A percentile compares a stretch with the other conserved stretches of the same genome.
These are phyloP conservation scores for Arctium minus DNA, from an alignment of 129 eudicot genomes.

Conservation along the genomic window DNA sequence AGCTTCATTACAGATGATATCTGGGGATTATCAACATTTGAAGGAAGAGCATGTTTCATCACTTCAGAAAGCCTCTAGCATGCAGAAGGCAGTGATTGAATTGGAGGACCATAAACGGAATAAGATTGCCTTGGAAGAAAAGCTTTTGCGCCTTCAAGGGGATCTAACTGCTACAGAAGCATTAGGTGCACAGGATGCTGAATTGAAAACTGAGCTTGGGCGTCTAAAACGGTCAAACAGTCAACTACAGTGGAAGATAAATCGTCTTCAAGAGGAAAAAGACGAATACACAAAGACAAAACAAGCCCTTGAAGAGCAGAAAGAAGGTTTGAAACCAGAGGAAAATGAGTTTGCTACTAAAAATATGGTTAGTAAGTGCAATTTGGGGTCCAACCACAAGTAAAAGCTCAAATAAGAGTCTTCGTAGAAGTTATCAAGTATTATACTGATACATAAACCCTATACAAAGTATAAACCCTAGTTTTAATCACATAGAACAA, in stretches of 20 bases:
- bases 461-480: no score
- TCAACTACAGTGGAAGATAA: constrained; percentile 55
- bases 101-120: constrained; percentile 40
- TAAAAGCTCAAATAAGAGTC: no score
- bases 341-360: constrained; percentile 11
- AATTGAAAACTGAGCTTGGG: constrained; percentile 59
- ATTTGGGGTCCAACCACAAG: no score
- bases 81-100: constrained; percentile 45
- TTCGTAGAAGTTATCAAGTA: no score
- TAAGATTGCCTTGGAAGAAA: constrained; percentile 57
- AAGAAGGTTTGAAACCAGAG: constrained; percentile 25
- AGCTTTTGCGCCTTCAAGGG: constrained; percentile 55
- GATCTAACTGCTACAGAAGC: constrained; percentile 68
- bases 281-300: constrained; percentile 35
- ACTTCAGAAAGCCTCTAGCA: constrained; percentile 29
- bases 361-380: not conserved
- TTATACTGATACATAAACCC: no score
- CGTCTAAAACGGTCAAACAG: constrained; percentile 47
- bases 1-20: constrained; percentile 38
- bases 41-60: constrained; percentile 40
- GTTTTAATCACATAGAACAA: no score
- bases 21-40: constrained; percentile 45
- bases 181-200: constrained; percentile 49
- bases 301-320: constrained; percentile 38
- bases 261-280: constrained; percentile 49